Conservation (phyloP, 2,329 filamentous ascomycete genomes). For the Zymoseptoria brevis region DNA sequence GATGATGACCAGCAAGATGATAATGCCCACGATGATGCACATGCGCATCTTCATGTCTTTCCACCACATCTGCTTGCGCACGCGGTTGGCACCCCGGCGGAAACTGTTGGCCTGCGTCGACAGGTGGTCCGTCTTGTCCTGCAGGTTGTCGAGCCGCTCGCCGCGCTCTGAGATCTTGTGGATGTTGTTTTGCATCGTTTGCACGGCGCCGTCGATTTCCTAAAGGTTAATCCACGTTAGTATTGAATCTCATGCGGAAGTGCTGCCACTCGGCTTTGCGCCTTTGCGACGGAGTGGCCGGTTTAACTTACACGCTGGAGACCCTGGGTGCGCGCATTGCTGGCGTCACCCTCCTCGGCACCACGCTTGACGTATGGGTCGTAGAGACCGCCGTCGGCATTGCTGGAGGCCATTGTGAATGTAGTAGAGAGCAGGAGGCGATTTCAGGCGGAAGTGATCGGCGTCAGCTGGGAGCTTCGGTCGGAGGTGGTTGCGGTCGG, state of each 20-base stretch:
- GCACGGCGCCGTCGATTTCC: constrained; percentile 97
- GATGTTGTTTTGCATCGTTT: constrained; percentile 95
- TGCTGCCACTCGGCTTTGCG: neutral
- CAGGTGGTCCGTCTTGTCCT: constrained; percentile 91
- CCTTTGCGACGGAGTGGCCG: neutral
- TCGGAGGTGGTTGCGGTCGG: neutral
- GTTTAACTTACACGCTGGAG: constrained; percentile 16
- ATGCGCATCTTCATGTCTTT: constrained; percentile 99
- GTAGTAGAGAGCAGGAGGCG: constrained; percentile 2
- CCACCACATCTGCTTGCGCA: constrained; percentile 97
- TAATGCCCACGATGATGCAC: constrained; percentile 84
- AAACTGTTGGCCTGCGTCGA: constrained; percentile 90
- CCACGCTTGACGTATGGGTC: constrained; percentile 23
- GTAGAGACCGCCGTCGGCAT: constrained; percentile 17
- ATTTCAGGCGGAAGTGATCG: constrained; percentile 3
- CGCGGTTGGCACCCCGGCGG: constrained; percentile 89
- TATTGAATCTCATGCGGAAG: neutral
- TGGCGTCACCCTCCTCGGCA: constrained; percentile 12
- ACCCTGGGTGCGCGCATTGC: constrained; percentile 18
- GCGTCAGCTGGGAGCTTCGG: neutral
- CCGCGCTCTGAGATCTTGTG: constrained; percentile 93
- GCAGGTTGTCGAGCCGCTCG: constrained; percentile 74
- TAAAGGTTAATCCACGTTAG: constrained; percentile 32
- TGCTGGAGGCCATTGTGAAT: constrained; percentile 13
- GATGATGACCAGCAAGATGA: constrained; percentile 86